Evolutionary conservation across 345 rosid species (phyloP).

Genomic region (Corchorus olitorius): DNA sequence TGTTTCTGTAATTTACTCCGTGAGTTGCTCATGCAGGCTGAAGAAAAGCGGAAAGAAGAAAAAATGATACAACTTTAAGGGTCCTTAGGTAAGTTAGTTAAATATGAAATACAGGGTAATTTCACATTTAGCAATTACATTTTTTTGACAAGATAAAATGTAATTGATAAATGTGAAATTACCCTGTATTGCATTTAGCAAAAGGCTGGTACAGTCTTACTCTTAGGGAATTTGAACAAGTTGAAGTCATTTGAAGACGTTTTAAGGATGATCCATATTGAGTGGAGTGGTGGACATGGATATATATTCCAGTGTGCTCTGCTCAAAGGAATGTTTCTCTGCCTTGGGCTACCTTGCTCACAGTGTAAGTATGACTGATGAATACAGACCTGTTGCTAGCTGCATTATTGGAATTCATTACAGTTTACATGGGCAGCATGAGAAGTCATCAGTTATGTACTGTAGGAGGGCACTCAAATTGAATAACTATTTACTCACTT

Average conservation of each 20-base stretch:
- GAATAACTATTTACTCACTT: slow-evolving; percentile 86
- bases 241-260: slow-evolving; percentile 94
- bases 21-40: slow-evolving; percentile 73
- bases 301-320: slow-evolving; percentile 91
- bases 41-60: slow-evolving; percentile 96
- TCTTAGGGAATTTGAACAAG: slow-evolving; percentile 91
- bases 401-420: slow-evolving; percentile 95
- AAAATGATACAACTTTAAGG: slow-evolving; percentile 93
- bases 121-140: slow-evolving; percentile 83
- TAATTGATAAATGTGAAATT: no score
- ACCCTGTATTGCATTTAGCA: no score
- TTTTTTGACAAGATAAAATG: no score
- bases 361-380: slow-evolving; percentile 80
- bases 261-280: slow-evolving; percentile 77
- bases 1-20: slow-evolving; percentile 8
- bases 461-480: slow-evolving; percentile 95
- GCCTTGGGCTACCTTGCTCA: slow-evolving; percentile 93
- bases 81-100: slow-evolving; percentile 73
- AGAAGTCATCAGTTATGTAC: slow-evolving; percentile 78
- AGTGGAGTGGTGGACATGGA: slow-evolving; percentile 83
- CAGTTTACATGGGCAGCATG: slow-evolving; percentile 95
- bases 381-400: slow-evolving; percentile 94
- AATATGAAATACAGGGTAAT: slow-evolving; percentile 72
- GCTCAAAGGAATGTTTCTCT: slow-evolving; percentile 88
- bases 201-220: slow-evolving; percentile 59